Evolutionary conservation across 2,329 filamentous ascomycete species (phyloP).

Genomic region (Penicillium sp.): DNA sequence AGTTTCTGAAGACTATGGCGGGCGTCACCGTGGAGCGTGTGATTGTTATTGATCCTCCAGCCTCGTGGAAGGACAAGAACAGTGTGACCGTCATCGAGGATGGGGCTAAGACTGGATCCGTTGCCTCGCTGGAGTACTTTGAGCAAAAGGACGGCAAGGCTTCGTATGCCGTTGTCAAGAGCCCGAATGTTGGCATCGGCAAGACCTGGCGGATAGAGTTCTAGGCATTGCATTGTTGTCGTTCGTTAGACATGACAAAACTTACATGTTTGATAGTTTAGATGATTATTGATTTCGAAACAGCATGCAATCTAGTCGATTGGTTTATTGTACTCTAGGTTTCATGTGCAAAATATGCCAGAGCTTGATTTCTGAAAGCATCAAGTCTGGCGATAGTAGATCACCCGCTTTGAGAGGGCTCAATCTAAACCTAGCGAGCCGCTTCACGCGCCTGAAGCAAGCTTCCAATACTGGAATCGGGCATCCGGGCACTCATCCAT

Average conservation of each 20-base stretch:
- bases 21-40: slow-evolving; percentile 81
- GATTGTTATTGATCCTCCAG: slow-evolving; percentile 77
- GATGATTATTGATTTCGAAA: neutral
- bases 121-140: slow-evolving; percentile 63
- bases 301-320: slow-evolving; percentile 8
- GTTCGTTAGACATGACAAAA: slow-evolving; percentile 4
- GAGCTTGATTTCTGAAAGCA: neutral
- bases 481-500: neutral
- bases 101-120: slow-evolving; percentile 48
- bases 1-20: slow-evolving; percentile 78
- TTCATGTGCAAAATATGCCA: neutral
- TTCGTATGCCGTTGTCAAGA: slow-evolving; percentile 65
- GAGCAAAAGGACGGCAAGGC: slow-evolving; percentile 58
- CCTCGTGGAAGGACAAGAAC: slow-evolving; percentile 68
- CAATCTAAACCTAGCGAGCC: neutral
- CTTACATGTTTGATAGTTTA: slow-evolving; percentile 18
- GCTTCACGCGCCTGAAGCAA: neutral
- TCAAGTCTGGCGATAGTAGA: neutral
- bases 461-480: neutral
- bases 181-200: slow-evolving; percentile 64
- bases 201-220: slow-evolving; percentile 68
- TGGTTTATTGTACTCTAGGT: neutral
- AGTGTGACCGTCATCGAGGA: slow-evolving; percentile 56
- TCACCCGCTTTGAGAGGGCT: neutral
- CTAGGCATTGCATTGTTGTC: slow-evolving; percentile 20